Evolutionary conservation across 2,329 filamentous ascomycete genomes (phyloP), one percentile per base, ranked within the genome.

Genomic region (Aureobasidium sp.): DNA sequence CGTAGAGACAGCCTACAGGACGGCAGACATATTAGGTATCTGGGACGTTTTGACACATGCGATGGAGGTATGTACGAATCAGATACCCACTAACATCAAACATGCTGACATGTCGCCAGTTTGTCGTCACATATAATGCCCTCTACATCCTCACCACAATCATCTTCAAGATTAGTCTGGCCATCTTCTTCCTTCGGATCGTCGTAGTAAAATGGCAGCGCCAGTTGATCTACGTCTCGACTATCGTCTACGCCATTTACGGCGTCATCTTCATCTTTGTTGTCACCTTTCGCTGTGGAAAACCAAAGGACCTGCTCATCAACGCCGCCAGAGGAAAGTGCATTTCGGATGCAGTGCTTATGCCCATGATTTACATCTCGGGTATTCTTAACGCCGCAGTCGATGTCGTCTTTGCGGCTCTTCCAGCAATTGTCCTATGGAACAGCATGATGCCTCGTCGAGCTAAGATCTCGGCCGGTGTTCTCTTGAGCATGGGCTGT

Each of bases 171-270:
- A 61, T 65, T 27, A 50, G 59, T n/a, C 17, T 65, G 20, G 63
- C 63, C 15, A 55, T 64, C 46, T 65, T 65, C 61, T 65, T 65
- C 56, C 56, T 65, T 1, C 44, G 64, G 5, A 63, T 65, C 39
- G 59, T 63, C 15, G 46, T 63, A 12, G 24, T 29, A 13, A 44
- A 36, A 39, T 65, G 64, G 64, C 64, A 65, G 29, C 50, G 60
- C 9, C 20, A n/a, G 0, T n/a, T 57, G 13, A 62, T 62, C n/a
- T 41, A 47, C 12, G 37, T n/a, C 17, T 55, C 51, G 26, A 57
- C 51, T 3, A 44, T 7, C 12, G 26, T 62, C 17, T 62, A 48
- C 26, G 43, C 51, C 8, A 15, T 37, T 1, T 62, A 50, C 44
- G 43, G 34, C 20, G 5, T 50, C 32, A 5, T 29, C 20, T 56